Evolutionary conservation across 2,329 filamentous ascomycete species (phyloP).

Genomic region (Mollisia scopiformis): DNA sequence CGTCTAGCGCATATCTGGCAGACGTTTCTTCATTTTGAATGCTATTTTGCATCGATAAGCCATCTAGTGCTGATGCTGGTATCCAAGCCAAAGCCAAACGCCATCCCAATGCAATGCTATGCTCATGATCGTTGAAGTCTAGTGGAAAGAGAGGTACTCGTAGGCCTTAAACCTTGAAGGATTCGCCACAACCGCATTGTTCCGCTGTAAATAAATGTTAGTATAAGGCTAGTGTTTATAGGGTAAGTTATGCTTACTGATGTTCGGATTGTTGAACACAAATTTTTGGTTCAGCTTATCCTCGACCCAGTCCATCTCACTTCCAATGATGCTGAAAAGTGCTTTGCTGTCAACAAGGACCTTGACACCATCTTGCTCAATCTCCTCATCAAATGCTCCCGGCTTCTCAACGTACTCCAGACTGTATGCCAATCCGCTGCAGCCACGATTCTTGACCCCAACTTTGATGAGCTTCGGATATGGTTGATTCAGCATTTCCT

Average conservation of each 20-base stretch:
- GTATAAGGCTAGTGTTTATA: conserved; percentile 12
- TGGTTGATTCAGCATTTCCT: conserved; percentile 77
- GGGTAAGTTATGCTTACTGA: conserved; percentile 69
- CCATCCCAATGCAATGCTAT: conserved; percentile 34
- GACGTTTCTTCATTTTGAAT: conserved; percentile 1
- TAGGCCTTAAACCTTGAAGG: conserved; percentile 89
- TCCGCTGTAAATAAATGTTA: conserved; percentile 68
- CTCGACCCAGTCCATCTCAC: conserved; percentile 98
- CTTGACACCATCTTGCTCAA: conserved; percentile 95
- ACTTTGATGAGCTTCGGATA: conserved; percentile 93
- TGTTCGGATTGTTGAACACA: conserved; percentile 96
- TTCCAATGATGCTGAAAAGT: conserved; percentile 95
- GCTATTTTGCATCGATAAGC: conserved; percentile 15
- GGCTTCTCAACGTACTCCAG: conserved; percentile 95
- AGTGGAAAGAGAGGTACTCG: conserved; percentile 34
- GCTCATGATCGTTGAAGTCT: conserved; percentile 19
- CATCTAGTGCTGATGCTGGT: conserved; percentile 27
- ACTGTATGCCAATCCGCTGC: conserved; percentile 90
- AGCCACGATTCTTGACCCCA: conserved; percentile 91
- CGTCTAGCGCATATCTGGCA: not conserved
- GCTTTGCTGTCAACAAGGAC: conserved; percentile 97
- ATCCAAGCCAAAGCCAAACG: conserved; percentile 29
- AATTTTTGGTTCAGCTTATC: conserved; percentile 93
- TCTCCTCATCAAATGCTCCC: conserved; percentile 83
- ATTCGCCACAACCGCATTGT: conserved; percentile 94